phyloP scores from a whole-genome alignment of 768 basidiomycete species.

The Phlebiopsis flavidoalba region DNA sequence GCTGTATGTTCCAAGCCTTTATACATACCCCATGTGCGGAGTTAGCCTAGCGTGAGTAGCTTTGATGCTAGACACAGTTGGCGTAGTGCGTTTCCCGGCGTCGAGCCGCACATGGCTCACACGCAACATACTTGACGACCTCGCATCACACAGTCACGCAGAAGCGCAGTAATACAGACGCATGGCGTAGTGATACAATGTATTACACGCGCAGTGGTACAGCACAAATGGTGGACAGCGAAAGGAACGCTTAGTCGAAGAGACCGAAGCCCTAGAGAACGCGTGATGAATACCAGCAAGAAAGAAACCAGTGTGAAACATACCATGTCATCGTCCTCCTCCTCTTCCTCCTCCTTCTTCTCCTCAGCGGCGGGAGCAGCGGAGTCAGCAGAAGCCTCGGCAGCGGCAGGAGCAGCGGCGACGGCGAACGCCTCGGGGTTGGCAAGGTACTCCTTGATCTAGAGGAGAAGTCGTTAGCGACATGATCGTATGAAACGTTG shows the following conservation, averaged over 20 bases:
- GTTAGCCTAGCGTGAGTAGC: not conserved
- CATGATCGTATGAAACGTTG: slow-evolving; percentile 5
- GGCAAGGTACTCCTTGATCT: slow-evolving; percentile 95
- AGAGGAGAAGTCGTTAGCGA: slow-evolving; percentile 23
- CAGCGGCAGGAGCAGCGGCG: slow-evolving; percentile 61
- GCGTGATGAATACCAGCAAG: not conserved
- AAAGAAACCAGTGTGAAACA: slow-evolving; percentile 22
- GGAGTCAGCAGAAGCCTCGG: slow-evolving; percentile 43
- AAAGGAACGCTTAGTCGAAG: slow-evolving; percentile 59
- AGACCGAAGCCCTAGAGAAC: slow-evolving; percentile 80
- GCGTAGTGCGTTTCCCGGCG: not conserved
- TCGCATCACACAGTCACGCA: not conserved
- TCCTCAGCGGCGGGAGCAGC: slow-evolving; percentile 54
- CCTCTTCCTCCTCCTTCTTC: slow-evolving; percentile 77
- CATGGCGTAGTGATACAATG: slow-evolving; percentile 12
- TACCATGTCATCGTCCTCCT: slow-evolving; percentile 90
- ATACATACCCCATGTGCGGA: not conserved
- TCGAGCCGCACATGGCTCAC: not conserved
- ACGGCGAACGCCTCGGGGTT: slow-evolving; percentile 98
- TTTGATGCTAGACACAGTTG: not conserved
- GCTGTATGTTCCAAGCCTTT: not conserved
- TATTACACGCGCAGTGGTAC: slow-evolving; percentile 4
- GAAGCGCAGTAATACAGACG: not conserved
- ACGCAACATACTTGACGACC: not conserved
- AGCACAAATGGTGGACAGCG: not conserved